A percentile compares a stretch with the other conserved stretches of the same genome.
Evolutionary conservation across 176 grass and related monocot genomes (phyloP).

Genomic region (Guadua angustifolia): DNA sequence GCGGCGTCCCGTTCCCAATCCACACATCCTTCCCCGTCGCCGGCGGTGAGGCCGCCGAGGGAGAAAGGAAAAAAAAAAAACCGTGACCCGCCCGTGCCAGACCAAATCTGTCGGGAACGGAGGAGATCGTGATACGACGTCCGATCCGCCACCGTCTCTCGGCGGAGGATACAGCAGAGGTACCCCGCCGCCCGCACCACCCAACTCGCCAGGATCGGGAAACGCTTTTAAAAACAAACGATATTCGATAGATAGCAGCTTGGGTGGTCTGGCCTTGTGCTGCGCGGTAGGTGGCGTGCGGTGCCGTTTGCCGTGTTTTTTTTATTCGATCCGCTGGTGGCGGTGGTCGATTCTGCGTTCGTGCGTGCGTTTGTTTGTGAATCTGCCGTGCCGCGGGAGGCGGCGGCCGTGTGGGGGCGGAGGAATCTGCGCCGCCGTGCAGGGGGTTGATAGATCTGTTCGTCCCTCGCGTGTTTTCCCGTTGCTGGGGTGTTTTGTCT

Average conservation of each 20-base stretch:
- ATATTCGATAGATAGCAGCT: conserved; percentile 24
- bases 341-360: conserved; percentile 34
- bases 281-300: conserved; percentile 20
- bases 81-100: neutral
- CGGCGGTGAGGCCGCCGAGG: neutral
- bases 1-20: conserved; percentile 35
- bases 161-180: conserved; percentile 44
- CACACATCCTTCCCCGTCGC: neutral
- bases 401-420: conserved; percentile 27
- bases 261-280: neutral
- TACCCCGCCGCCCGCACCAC: conserved; percentile 29
- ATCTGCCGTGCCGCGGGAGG: conserved; percentile 29
- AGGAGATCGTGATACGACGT: neutral
- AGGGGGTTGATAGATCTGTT: conserved; percentile 61
- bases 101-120: conserved; percentile 2
- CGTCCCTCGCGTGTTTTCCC: conserved; percentile 15
- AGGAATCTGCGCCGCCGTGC: conserved; percentile 45
- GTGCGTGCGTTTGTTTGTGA: conserved; percentile 24
- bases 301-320: conserved; percentile 14
- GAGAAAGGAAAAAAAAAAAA: neutral
- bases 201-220: conserved; percentile 25
- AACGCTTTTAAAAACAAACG: conserved; percentile 32
- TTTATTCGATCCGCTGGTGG: conserved; percentile 36
- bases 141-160: conserved; percentile 24
- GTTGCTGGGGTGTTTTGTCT: neutral